A percentile compares a stretch with the other conserved stretches of the same genome.
Conservation (phyloP, 192 early-diverging fungal genomes). For the Linnemannia schmuckeri region DNA sequence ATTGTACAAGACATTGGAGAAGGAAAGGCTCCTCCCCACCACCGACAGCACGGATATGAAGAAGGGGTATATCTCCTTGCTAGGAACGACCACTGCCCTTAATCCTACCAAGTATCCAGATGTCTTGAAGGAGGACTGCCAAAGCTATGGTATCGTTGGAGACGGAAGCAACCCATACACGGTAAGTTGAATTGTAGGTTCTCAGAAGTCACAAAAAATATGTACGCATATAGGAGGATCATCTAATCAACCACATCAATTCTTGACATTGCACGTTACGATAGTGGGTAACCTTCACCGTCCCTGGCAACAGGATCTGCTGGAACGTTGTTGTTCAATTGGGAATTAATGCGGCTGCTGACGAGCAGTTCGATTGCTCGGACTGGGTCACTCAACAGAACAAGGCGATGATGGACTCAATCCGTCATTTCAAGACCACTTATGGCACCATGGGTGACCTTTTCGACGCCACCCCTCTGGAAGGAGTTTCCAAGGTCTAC, state of each 20-base stretch:
- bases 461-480: not conserved
- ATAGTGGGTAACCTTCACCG: conserved; percentile 14
- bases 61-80: conserved; percentile 1
- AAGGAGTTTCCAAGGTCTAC: conserved; percentile 9
- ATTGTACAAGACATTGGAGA: not conserved
- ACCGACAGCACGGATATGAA: not conserved
- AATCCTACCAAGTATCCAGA: conserved; percentile 3
- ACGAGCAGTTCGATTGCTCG: not conserved
- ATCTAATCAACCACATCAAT: not conserved
- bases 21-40: conserved; percentile 1
- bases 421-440: conserved; percentile 9
- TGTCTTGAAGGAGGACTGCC: conserved; percentile 2
- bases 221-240: not conserved
- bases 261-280: not conserved
- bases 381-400: conserved; percentile 2
- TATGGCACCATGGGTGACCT: conserved; percentile 5
- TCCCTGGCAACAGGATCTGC: conserved; percentile 19
- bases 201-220: too few relatives aligned
- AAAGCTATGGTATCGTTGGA: conserved; percentile 8
- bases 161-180: not conserved
- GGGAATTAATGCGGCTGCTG: not conserved
- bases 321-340: conserved; percentile 24
- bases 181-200: not conserved
- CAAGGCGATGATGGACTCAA: conserved; percentile 2
- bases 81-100: conserved; percentile 1